Conservation (phyloP, 2,329 filamentous ascomycete genomes). For the Diaporthe longicolla region DNA sequence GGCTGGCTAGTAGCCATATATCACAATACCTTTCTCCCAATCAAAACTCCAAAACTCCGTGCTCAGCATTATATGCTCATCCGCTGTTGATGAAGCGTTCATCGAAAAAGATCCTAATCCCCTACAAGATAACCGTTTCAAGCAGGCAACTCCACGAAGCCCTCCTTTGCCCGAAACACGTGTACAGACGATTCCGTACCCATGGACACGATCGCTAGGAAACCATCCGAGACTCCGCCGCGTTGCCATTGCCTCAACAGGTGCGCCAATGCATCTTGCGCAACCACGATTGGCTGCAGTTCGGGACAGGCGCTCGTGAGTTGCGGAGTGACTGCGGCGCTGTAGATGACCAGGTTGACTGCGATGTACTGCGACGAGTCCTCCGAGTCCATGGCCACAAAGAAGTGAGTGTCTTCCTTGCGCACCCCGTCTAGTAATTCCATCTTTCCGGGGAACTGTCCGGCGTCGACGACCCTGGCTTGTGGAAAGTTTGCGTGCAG, state of each 20-base stretch:
- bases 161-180: not conserved
- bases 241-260: conserved; percentile 14
- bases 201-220: conserved; percentile 1
- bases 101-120: not conserved
- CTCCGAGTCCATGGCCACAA: conserved; percentile 6
- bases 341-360: conserved; percentile 4
- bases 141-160: not conserved
- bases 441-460: conserved; percentile 3
- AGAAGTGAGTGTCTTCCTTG: not conserved
- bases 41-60: conserved; percentile 1
- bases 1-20: not conserved
- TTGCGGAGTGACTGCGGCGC: not conserved
- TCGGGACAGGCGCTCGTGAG: not conserved
- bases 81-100: not conserved
- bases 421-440: conserved; percentile 8
- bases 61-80: not conserved
- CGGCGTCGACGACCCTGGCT: conserved; percentile 15
- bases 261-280: conserved; percentile 18
- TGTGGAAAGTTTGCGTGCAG: not conserved
- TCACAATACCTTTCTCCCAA: not conserved
- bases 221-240: not conserved
- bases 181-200: not conserved
- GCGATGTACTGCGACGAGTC: conserved; percentile 7
- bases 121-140: not conserved
- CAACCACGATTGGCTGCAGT: conserved; percentile 3